These are phyloP conservation scores for Thuja plicata DNA, from an alignment of 83 land plant genomes.

Conservation along the genomic window DNA sequence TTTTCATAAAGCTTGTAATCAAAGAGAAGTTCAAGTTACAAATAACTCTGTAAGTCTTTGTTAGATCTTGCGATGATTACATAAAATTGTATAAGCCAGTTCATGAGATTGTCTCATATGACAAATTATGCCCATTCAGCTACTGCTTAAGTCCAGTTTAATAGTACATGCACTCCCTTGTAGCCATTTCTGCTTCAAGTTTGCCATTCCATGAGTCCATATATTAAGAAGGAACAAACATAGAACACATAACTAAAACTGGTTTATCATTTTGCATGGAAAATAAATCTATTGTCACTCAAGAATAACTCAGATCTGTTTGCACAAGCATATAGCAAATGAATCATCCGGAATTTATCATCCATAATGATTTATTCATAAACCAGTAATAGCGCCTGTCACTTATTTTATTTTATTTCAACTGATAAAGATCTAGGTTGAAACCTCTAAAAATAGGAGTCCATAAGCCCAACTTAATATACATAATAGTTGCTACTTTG, in stretches of 20 bases:
- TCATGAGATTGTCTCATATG: neutral
- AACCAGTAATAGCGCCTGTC: neutral
- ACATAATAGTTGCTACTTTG: neutral
- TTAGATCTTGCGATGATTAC: neutral
- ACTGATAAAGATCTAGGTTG: neutral
- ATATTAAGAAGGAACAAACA: neutral
- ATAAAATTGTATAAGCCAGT: neutral
- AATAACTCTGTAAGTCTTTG: neutral
- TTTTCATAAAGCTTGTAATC: neutral
- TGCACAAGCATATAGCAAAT: neutral
- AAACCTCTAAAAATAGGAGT: neutral
- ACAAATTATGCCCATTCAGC: neutral
- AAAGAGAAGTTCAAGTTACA: neutral
- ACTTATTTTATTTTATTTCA: neutral
- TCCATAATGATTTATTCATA: neutral
- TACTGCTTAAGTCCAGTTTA: neutral
- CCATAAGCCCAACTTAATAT: neutral
- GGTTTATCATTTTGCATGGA: neutral
- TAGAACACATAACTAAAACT: neutral
- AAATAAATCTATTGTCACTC: neutral
- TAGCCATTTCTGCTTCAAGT: neutral
- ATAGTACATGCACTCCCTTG: neutral
- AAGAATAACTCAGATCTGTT: neutral
- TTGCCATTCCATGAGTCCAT: neutral
- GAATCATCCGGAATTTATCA: neutral